phyloP scores from a whole-genome alignment of 2,329 filamentous ascomycete species.

The Orbilia brochopaga region DNA sequence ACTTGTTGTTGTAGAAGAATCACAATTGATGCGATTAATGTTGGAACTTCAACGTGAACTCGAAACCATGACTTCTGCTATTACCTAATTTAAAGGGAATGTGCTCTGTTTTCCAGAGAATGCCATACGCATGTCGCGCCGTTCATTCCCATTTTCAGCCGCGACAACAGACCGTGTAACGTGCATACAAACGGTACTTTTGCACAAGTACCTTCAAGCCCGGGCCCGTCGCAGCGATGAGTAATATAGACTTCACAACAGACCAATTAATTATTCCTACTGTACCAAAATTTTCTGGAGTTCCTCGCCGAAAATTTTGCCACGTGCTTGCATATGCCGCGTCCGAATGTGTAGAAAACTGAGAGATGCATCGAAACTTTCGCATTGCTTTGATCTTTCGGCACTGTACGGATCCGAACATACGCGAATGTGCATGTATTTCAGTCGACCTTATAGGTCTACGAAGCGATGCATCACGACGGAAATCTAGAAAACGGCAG shows the following conservation, averaged over 20 bases:
- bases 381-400: neutral
- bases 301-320: neutral
- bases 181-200: too few relatives aligned
- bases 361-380: neutral
- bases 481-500: neutral
- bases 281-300: neutral
- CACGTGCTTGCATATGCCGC: neutral
- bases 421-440: neutral
- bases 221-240: too few relatives aligned
- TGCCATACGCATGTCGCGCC: neutral
- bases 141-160: slow-evolving; percentile 13
- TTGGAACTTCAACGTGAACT: too few relatives aligned
- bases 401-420: neutral
- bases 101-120: too few relatives aligned
- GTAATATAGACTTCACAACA: neutral
- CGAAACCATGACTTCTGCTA: too few relatives aligned
- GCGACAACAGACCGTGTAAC: slow-evolving; percentile 13
- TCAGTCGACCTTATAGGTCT: too few relatives aligned
- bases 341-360: neutral
- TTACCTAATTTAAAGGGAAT: too few relatives aligned
- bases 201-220: too few relatives aligned
- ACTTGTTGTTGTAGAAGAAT: too few relatives aligned
- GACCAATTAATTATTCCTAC: too few relatives aligned
- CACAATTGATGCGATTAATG: too few relatives aligned
- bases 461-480: neutral